These are phyloP conservation scores for Cryptococcus hybrid DNA, from an alignment of 1,284 basidiomycete genomes.

Conservation along the genomic window DNA sequence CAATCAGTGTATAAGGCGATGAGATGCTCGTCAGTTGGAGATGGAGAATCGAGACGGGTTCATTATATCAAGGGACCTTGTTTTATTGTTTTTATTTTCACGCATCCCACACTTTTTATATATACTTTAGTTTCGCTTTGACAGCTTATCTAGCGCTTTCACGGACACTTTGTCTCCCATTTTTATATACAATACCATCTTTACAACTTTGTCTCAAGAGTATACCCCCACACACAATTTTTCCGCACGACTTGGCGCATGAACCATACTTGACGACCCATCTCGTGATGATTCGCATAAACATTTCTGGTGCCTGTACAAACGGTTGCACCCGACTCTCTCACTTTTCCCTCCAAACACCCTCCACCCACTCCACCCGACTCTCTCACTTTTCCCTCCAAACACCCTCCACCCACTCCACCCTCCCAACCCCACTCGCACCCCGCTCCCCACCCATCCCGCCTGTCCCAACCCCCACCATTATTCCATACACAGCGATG, in stretches of 20 bases:
- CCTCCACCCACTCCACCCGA: constrained; percentile 62
- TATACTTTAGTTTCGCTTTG: too few species aligned
- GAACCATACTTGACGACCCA: background rate
- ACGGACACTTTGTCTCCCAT: too few species aligned
- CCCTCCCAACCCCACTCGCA: constrained; percentile 75
- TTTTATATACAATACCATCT: background rate
- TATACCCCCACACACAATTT: background rate
- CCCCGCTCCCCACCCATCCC: constrained; percentile 72
- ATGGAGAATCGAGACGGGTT: too few species aligned
- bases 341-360: constrained; percentile 51
- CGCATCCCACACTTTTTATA: too few species aligned
- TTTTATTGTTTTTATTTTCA: too few species aligned
- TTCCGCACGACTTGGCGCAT: background rate
- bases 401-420: constrained; percentile 71
- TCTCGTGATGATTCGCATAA: background rate
- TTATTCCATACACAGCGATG: constrained; percentile 76
- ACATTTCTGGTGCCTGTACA: too few species aligned
- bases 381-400: constrained; percentile 31
- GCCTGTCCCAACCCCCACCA: constrained; percentile 65
- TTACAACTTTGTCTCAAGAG: background rate
- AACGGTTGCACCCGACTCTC: too few species aligned
- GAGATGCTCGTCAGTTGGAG: too few species aligned
- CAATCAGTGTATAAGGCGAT: too few species aligned
- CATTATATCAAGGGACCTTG: too few species aligned
- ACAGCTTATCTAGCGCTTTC: too few species aligned